These are phyloP conservation scores for Auriscalpium microsporum DNA, from an alignment of 768 basidiomycete genomes.

Conservation along the genomic window DNA sequence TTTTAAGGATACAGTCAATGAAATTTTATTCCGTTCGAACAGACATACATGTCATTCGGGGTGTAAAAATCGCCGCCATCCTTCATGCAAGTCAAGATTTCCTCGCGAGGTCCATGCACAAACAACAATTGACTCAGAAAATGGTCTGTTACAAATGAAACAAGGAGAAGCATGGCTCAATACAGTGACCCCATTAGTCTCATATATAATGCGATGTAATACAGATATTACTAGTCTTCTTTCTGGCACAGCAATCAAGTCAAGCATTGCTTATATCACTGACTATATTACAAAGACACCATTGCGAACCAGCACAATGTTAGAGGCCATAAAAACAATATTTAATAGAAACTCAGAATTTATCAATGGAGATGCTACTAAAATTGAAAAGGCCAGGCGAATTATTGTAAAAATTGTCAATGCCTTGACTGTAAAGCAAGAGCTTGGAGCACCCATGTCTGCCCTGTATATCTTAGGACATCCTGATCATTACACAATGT, in stretches of 20 bases:
- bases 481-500: constrained; percentile 33
- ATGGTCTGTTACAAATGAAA: constrained; percentile 22
- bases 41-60: constrained; percentile 15
- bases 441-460: constrained; percentile 31
- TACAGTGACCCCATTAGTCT: constrained; percentile 21
- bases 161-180: constrained; percentile 30
- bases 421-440: constrained; percentile 25
- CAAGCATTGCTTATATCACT: constrained; percentile 30
- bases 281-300: constrained; percentile 36
- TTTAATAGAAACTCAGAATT: constrained; percentile 19
- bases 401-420: constrained; percentile 32
- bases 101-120: constrained; percentile 22
- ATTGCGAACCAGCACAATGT: constrained; percentile 32
- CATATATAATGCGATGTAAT: constrained; percentile 30
- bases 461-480: constrained; percentile 26
- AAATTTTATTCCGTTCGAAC: constrained; percentile 3
- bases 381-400: constrained; percentile 18
- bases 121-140: constrained; percentile 21
- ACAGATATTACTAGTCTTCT: constrained; percentile 30
- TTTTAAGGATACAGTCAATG: constrained; percentile 5
- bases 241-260: constrained; percentile 33
- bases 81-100: constrained; percentile 29
- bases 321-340: constrained; percentile 22
- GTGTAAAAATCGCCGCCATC: constrained; percentile 20
- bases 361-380: constrained; percentile 1